phyloP scores from a whole-genome alignment of 192 early-diverging fungal species.

The Gaertneriomyces sp. region DNA sequence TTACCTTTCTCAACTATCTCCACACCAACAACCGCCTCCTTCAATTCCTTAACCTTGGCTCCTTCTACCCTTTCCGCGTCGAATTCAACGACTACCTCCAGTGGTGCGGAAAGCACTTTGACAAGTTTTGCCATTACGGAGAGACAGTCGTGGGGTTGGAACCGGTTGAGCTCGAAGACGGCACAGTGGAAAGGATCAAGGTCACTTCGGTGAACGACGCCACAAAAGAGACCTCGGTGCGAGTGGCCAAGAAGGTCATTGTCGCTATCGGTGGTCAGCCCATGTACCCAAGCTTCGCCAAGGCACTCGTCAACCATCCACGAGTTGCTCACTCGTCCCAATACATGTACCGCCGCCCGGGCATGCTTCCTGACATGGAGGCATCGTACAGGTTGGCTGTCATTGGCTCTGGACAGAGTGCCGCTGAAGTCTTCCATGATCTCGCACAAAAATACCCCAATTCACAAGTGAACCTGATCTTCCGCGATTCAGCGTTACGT shows the following conservation, averaged over 20 bases:
- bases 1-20: constrained; percentile 30
- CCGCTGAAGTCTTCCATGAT: constrained; percentile 16
- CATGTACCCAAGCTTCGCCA: constrained; percentile 10
- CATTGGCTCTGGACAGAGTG: constrained; percentile 10
- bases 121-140: constrained; percentile 11
- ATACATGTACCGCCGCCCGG: constrained; percentile 6
- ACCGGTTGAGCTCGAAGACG: background rate
- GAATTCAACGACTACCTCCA: constrained; percentile 30
- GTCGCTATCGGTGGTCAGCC: constrained; percentile 23
- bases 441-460: constrained; percentile 9
- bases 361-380: constrained; percentile 9
- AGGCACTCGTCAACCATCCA: background rate
- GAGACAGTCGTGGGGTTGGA: constrained; percentile 14
- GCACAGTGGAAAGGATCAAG: background rate
- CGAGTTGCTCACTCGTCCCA: constrained; percentile 17
- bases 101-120: constrained; percentile 22
- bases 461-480: constrained; percentile 21
- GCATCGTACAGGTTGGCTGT: constrained; percentile 4
- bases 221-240: background rate
- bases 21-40: constrained; percentile 19
- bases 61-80: constrained; percentile 24
- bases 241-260: constrained; percentile 10
- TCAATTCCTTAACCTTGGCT: constrained; percentile 15
- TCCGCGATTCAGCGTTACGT: constrained; percentile 19
- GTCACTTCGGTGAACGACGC: background rate